Base-by-base conservation (phyloP, 495 filamentous ascomycete genomes). In the Podospora bellae-mahoneyi region DNA sequence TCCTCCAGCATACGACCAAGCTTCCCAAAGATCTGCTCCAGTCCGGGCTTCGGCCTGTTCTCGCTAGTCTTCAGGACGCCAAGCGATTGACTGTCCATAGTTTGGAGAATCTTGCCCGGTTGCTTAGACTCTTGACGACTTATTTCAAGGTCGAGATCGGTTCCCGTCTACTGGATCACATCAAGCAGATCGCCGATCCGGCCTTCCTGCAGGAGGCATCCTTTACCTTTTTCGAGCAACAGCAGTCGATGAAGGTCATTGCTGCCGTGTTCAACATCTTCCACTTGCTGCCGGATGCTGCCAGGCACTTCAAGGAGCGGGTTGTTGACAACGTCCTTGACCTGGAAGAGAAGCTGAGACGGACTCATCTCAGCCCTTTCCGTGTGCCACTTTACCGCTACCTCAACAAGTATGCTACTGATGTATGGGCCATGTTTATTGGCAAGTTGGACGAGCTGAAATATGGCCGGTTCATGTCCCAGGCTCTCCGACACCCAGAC, bases 81-180 rank as follows among this genome's bases (percentile, higher is more conserved):
- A 92, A 94, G 77, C 88, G 94, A 62, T 78, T 99, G 57, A 97
- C 89, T 62, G 91, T 94, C 20, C 91, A 92, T 70, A 93, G 93
- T 2, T 83, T 99, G 30, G 93, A 98, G 71, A 96, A 96, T 20
- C 84, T 99, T 30, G 93, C 93, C 64, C 88, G 93, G 30, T 84
- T 99, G 4, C 79, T 99, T 67, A 91, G 92, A 30, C 84, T 99
- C 0, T 80, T 99, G 23, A 99, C 96, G 0, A 98, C 96, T 62
- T 98, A 98, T 75, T 99, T 99, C 82, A 99, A 99, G 79, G 94
- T 97, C 2, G 96, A 97, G 75, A 99, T 99, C 60, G 96, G 96
- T 5, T 86, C 92, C 44, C 86, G 94, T 57, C 79, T 99, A 7
- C 81, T 99, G 18, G 94, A 97, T 59, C 96, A 99, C 69, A 89